Evolutionary conservation across 208 protist species (phyloP).

Genomic region (Endotrypanum monterogeii): DNA sequence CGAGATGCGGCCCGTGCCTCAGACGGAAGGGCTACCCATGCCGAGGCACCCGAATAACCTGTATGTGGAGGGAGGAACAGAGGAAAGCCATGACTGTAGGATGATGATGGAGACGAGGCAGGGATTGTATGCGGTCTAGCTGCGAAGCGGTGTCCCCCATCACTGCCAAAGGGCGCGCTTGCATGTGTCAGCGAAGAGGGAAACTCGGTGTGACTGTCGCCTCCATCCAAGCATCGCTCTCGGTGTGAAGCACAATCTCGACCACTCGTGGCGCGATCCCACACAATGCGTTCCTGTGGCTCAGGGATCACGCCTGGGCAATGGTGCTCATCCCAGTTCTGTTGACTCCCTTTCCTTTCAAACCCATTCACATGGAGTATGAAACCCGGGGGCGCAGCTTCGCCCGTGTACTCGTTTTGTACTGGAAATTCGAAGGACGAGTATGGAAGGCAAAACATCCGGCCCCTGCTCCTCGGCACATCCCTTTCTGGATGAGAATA

Average conservation of each 20-base stretch:
- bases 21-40: background rate
- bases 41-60: background rate
- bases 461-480: background rate
- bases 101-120: background rate
- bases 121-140: background rate
- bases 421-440: background rate
- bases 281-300: conserved; percentile 30
- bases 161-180: background rate
- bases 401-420: background rate
- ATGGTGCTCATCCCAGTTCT: conserved; percentile 8
- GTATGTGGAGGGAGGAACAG: background rate
- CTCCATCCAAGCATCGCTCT: background rate
- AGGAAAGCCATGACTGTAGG: background rate
- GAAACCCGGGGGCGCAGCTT: background rate
- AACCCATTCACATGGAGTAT: background rate
- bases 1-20: background rate
- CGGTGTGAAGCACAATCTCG: background rate
- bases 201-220: background rate
- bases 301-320: conserved; percentile 21
- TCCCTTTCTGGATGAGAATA: conserved; percentile 8
- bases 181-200: background rate
- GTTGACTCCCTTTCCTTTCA: conserved; percentile 3
- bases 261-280: conserved; percentile 9
- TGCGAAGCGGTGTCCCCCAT: background rate
- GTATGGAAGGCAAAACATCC: background rate